Conservation (phyloP, 1,284 basidiomycete species). For the Pholiota adiposa region DNA sequence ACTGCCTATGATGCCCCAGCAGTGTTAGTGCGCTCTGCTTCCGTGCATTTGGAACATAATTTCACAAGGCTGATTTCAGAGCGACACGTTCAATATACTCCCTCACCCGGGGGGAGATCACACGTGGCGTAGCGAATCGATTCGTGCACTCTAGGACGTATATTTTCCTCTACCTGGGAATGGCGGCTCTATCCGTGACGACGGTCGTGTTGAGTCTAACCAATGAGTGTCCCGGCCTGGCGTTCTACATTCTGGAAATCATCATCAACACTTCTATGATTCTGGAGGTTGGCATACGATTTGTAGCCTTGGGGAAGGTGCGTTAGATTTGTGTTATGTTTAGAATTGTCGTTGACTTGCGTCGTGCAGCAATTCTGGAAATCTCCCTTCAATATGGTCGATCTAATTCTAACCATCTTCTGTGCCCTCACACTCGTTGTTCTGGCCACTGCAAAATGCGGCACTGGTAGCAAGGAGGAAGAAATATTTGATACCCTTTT, state of each 20-base stretch:
- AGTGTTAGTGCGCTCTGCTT: slow-evolving; percentile 21
- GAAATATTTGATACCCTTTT: slow-evolving; percentile 90
- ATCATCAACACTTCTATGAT: slow-evolving; percentile 94
- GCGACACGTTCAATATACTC: slow-evolving; percentile 80
- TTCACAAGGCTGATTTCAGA: slow-evolving; percentile 39
- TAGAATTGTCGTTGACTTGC: slow-evolving; percentile 5
- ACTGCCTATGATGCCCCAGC: slow-evolving; percentile 29
- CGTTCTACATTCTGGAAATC: slow-evolving; percentile 91
- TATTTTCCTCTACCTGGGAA: slow-evolving; percentile 85
- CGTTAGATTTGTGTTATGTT: slow-evolving; percentile 28
- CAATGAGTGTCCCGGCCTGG: slow-evolving; percentile 76
- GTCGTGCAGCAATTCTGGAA: slow-evolving; percentile 88
- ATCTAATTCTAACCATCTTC: slow-evolving; percentile 84
- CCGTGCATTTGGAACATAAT: slow-evolving; percentile 1
- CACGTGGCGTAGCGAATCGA: slow-evolving; percentile 81
- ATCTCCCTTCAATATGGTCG: slow-evolving; percentile 88
- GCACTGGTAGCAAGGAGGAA: slow-evolving; percentile 80
- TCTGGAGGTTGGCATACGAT: slow-evolving; percentile 84
- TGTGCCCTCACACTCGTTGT: slow-evolving; percentile 87
- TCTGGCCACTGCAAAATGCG: slow-evolving; percentile 83
- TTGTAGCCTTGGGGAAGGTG: slow-evolving; percentile 90
- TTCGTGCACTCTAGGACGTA: slow-evolving; percentile 84
- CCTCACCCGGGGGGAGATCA: slow-evolving; percentile 78
- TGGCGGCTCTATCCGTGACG: slow-evolving; percentile 89
- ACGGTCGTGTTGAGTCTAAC: slow-evolving; percentile 88